phyloP scores from a whole-genome alignment of 495 filamentous ascomycete genomes.

The Pyrenula aspistea region DNA sequence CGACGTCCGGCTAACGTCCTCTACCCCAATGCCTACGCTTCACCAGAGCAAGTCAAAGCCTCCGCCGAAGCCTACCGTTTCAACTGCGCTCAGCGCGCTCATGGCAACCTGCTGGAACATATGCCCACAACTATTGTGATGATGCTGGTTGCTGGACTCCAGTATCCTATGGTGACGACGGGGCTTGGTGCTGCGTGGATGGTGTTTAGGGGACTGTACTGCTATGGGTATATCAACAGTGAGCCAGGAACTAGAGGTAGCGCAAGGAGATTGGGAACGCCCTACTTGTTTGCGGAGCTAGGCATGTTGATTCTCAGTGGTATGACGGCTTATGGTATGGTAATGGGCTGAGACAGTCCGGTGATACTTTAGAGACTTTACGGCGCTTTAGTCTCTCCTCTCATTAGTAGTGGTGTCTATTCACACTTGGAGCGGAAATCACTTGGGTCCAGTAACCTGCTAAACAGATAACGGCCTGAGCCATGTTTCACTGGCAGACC shows the following conservation, averaged over 20 bases:
- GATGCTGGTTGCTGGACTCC: slow-evolving; percentile 42
- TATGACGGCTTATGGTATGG: slow-evolving; percentile 9
- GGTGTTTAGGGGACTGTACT: slow-evolving; percentile 38
- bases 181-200: slow-evolving; percentile 44
- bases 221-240: slow-evolving; percentile 46
- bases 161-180: slow-evolving; percentile 43
- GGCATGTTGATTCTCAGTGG: slow-evolving; percentile 31
- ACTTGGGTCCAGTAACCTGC: too few species aligned
- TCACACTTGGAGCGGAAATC: too few species aligned
- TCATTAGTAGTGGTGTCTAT: too few species aligned
- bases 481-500: too few species aligned
- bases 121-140: slow-evolving; percentile 42
- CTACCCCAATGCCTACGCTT: slow-evolving; percentile 56
- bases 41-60: slow-evolving; percentile 36
- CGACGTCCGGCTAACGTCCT: slow-evolving; percentile 44
- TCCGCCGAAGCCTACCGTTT: slow-evolving; percentile 41
- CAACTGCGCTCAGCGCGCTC: slow-evolving; percentile 63
- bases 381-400: too few species aligned
- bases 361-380: too few species aligned
- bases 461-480: too few species aligned
- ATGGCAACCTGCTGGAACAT: slow-evolving; percentile 62
- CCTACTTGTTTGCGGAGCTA: slow-evolving; percentile 29
- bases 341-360: slow-evolving; percentile 9
- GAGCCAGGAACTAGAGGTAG: slow-evolving; percentile 28
- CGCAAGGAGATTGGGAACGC: slow-evolving; percentile 27